Evolutionary conservation across 805 yeast genomes (phyloP).

Genomic region (Candida koratica): DNA sequence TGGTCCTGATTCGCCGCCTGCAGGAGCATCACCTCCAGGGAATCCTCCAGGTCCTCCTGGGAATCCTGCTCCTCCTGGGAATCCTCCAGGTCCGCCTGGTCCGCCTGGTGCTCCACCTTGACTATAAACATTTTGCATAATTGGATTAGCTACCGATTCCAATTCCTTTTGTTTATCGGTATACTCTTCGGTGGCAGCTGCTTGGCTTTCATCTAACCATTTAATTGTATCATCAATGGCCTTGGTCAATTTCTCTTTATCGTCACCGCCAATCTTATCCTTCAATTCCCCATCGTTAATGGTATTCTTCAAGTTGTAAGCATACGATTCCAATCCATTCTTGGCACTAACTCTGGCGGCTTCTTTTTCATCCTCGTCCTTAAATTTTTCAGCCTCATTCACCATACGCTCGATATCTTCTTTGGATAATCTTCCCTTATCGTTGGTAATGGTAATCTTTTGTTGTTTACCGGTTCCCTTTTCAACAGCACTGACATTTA

Average conservation of each 20-base stretch:
- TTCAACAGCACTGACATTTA: conserved; percentile 82
- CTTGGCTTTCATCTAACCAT: conserved; percentile 38
- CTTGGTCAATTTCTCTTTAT: conserved; percentile 50
- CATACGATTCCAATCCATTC: conserved; percentile 84
- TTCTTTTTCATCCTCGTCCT: conserved; percentile 82
- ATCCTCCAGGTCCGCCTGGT: conserved; percentile 35
- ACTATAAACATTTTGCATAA: conserved; percentile 33
- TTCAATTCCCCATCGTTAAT: conserved; percentile 45
- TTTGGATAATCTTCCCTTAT: conserved; percentile 88
- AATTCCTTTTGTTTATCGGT: conserved; percentile 39
- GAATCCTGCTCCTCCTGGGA: conserved; percentile 28
- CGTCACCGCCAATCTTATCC: conserved; percentile 39
- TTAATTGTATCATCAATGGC: conserved; percentile 40
- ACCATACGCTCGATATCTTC: conserved; percentile 98
- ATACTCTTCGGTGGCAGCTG: conserved; percentile 41
- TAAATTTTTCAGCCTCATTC: conserved; percentile 92
- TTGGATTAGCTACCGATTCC: conserved; percentile 38
- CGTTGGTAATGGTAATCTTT: conserved; percentile 87
- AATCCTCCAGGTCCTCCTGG: conserved; percentile 33
- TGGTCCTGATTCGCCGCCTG: conserved; percentile 18
- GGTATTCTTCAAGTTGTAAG: conserved; percentile 75
- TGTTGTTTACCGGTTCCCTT: conserved; percentile 93
- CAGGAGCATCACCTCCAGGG: conserved; percentile 15
- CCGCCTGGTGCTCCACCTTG: conserved; percentile 28
- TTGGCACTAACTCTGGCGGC: conserved; percentile 85